Base-by-base conservation (phyloP, 2,329 filamentous ascomycete genomes). In the Ascosphaera pollenicola region DNA sequence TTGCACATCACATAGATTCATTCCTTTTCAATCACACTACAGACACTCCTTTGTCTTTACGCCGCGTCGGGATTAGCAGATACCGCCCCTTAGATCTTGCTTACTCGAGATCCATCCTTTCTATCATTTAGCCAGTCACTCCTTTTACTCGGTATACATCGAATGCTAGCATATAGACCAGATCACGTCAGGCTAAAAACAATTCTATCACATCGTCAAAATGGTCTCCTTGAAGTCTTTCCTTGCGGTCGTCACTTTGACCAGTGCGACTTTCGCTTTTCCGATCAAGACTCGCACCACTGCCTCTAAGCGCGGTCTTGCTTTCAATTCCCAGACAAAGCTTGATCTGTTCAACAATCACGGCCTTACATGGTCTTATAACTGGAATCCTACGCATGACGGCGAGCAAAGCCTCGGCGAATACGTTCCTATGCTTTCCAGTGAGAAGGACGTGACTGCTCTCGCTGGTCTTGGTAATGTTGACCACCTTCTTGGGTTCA, bases 391-490 rank as follows among this genome's bases (percentile, higher is more conserved):
- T 36, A 43, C 43, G 17, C 34, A 49, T 17, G 46, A 43, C 21
- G 59, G 59, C 15, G 36, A 28, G 4, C 43, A 58, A 3, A 49
- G 43, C 3, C 50, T 51, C 18, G 48, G 59, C 39, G 59, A 64
- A 39, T 65, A 51, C 44, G 54, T 63, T 8, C 61, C 62, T 21
- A 60, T 62, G 56, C 54, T 63, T 42, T 64, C 60, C 60, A 57
- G 60, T 17, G 35, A 44, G 11, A 54, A 55, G 39, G 50, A 54
- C 45, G 54, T 59, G 43, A 51, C 52, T 37, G 51, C 59, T 40
- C 46, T 54, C 26, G 49, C 48, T 6, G 50, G 51, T 17, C 51
- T 62, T 8, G 46, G 49, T 21, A 51, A 50, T 32, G 57, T 49
- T 44, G 48, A 44, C 18, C 55, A 60, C 42, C 50, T 62, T 26